Percentiles rank a stretch among this genome's conserved stretches.
Conservation (phyloP, 139 green algal species). For the Tetradesmus lagerheimii region DNA sequence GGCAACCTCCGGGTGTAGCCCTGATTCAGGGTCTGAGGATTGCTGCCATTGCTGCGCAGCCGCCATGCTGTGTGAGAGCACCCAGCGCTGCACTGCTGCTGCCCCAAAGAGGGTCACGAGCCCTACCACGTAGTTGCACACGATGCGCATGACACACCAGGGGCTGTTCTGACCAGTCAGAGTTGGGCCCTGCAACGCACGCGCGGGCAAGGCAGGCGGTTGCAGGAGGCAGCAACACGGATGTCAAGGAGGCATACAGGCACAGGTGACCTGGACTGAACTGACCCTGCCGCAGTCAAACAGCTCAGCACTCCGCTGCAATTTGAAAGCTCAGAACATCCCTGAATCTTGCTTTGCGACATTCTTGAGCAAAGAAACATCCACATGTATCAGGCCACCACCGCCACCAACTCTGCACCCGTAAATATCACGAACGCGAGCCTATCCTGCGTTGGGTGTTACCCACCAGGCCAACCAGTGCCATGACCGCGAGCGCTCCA, state of each 20-base stretch:
- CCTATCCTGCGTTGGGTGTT: too few relatives aligned
- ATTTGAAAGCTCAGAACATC: too few relatives aligned
- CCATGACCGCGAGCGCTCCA: neutral
- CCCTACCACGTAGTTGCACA: conserved; percentile 22
- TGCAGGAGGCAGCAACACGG: neutral
- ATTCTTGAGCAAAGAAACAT: neutral
- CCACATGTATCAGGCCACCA: too few relatives aligned
- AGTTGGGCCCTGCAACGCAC: neutral
- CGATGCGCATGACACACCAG: neutral
- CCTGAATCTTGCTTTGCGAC: too few relatives aligned
- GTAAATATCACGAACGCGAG: neutral
- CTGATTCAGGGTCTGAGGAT: neutral
- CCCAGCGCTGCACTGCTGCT: neutral
- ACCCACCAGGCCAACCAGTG: conserved; percentile 23
- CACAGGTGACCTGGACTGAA: neutral
- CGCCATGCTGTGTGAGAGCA: neutral
- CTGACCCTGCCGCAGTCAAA: neutral
- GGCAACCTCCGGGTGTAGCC: neutral
- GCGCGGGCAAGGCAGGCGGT: neutral
- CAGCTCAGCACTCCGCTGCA: neutral
- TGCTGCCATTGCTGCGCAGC: neutral
- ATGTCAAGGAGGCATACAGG: neutral
- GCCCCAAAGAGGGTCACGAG: neutral
- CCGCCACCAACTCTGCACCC: neutral
- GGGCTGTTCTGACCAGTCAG: neutral